These are phyloP conservation scores for Grosmannia serpens DNA, from an alignment of 2,329 filamentous ascomycete genomes.

Conservation along the genomic window DNA sequence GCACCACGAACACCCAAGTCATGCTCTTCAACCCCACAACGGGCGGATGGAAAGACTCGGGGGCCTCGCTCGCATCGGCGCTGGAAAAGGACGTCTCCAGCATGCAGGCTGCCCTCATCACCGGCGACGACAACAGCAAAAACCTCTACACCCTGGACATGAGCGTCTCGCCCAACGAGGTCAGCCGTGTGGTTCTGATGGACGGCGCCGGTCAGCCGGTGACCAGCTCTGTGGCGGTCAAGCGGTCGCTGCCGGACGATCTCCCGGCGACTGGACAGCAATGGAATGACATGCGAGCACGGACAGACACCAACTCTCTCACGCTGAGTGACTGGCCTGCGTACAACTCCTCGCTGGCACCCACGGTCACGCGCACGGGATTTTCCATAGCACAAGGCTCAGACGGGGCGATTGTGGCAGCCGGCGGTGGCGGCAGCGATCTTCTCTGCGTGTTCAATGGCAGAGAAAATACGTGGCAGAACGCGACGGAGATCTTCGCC, in stretches of 20 bases:
- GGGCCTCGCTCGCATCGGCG: constrained; percentile 49
- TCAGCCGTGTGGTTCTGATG: constrained; percentile 58
- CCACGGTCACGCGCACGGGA: constrained; percentile 49
- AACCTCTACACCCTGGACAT: constrained; percentile 71
- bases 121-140: constrained; percentile 65
- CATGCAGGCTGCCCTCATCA: constrained; percentile 53
- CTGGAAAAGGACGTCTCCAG: constrained; percentile 45
- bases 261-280: constrained; percentile 18
- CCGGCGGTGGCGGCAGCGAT: constrained; percentile 56
- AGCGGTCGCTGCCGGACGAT: constrained; percentile 15
- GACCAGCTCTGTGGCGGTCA: constrained; percentile 18
- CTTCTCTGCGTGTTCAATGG: constrained; percentile 69
- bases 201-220: constrained; percentile 46
- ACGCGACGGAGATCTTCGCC: constrained; percentile 53
- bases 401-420: constrained; percentile 60
- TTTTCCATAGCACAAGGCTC: constrained; percentile 61
- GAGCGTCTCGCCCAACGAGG: constrained; percentile 59
- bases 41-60: constrained; percentile 56
- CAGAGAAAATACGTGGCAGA: constrained; percentile 64
- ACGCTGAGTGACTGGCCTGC: constrained; percentile 57
- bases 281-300: constrained; percentile 4
- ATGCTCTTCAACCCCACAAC: constrained; percentile 56
- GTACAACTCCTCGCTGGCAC: constrained; percentile 68
- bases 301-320: constrained; percentile 23
- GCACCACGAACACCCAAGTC: constrained; percentile 51